Evolutionary conservation across 257 asterid species (phyloP).

Genomic region (Solanum lignicaule): DNA sequence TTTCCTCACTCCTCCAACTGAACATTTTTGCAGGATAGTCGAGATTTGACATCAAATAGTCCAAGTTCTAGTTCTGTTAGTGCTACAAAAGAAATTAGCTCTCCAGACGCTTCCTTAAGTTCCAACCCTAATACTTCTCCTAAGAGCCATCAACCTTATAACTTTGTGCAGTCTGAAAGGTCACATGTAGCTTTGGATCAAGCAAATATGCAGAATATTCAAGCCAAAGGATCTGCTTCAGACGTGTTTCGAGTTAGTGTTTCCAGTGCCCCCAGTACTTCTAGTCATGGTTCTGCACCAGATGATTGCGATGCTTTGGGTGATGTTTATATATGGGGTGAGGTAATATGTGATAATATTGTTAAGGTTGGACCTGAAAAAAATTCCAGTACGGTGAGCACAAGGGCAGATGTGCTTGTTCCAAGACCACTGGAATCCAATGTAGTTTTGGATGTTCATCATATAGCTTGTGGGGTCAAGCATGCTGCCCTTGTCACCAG

Average conservation of each 20-base stretch:
- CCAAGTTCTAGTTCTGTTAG: constrained; percentile 70
- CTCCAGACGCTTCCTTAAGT: constrained; percentile 56
- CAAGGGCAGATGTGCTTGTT: constrained; percentile 65
- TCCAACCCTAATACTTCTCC: constrained; percentile 55
- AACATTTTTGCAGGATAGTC: constrained; percentile 3
- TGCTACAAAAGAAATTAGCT: constrained; percentile 54
- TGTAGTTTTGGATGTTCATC: constrained; percentile 77
- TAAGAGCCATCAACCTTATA: constrained; percentile 34
- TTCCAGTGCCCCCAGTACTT: constrained; percentile 94
- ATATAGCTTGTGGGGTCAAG: constrained; percentile 79
- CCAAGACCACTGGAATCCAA: constrained; percentile 73
- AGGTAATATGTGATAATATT: constrained; percentile 66
- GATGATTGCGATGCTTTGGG: constrained; percentile 91
- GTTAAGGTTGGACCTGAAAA: constrained; percentile 72
- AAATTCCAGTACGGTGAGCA: constrained; percentile 47
- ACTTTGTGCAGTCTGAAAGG: constrained; percentile 38
- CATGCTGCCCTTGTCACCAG: constrained; percentile 84
- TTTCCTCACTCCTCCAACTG: background rate
- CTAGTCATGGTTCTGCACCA: constrained; percentile 91
- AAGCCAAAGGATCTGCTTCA: constrained; percentile 64
- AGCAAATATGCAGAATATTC: constrained; percentile 82
- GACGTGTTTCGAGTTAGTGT: constrained; percentile 89
- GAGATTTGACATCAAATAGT: constrained; percentile 39
- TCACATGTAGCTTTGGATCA: constrained; percentile 75
- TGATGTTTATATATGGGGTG: constrained; percentile 95